phyloP scores from a whole-genome alignment of 306 rosid genomes.

The Prunus padus region DNA sequence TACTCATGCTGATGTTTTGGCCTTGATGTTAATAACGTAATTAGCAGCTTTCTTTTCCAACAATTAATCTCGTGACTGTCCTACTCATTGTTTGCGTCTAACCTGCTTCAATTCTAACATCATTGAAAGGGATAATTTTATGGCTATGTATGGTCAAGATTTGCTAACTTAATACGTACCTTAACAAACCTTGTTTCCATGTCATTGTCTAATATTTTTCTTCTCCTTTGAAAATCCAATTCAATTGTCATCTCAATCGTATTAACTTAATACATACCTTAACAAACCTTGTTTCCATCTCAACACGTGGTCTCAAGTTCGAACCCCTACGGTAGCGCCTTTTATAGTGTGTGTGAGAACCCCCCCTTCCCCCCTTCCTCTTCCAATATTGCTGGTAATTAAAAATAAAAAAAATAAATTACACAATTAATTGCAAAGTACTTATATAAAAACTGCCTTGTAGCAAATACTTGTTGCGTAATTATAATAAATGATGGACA shows the following conservation, averaged over 20 bases:
- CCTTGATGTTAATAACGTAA: not conserved
- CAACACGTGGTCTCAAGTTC: accelerated
- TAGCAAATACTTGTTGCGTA: not conserved
- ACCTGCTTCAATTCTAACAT: slow-evolving; percentile 13
- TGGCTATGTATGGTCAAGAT: not conserved
- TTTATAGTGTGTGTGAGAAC: too few species aligned
- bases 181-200: slow-evolving; percentile 31
- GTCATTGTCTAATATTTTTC: slow-evolving; percentile 10
- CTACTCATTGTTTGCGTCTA: not conserved
- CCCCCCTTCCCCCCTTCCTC: too few species aligned
- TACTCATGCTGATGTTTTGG: not conserved
- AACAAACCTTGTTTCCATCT: too few species aligned
- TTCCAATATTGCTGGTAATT: too few species aligned
- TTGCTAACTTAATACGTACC: slow-evolving; percentile 24
- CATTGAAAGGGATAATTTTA: not conserved
- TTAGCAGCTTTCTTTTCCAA: not conserved
- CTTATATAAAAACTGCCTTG: not conserved
- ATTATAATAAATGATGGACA: not conserved
- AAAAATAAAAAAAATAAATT: too few species aligned
- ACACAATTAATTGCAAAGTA: too few species aligned
- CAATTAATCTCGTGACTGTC: not conserved
- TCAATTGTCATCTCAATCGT: not conserved
- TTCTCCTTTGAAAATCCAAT: not conserved
- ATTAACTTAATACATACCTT: too few species aligned
- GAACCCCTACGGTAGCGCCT: accelerated